Base-by-base conservation (phyloP, 2,329 filamentous ascomycete genomes). In the Clarireedia homoeocarpa region DNA sequence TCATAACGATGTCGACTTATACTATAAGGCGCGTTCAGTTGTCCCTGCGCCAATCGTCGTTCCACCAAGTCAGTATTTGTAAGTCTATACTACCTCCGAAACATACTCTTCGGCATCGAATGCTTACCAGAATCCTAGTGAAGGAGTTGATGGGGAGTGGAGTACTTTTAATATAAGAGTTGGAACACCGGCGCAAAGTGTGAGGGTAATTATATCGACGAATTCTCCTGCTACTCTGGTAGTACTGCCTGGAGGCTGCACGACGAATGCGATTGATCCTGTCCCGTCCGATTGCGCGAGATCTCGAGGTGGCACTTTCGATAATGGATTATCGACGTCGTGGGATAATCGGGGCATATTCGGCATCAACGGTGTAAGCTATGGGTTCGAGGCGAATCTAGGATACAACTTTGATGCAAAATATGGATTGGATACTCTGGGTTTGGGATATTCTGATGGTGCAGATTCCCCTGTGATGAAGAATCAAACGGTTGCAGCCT, bases 101-200 rank as follows among this genome's bases (percentile, higher is more conserved):
- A 10, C 27, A 30, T 30, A 30, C 10, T 30, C 27, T 30, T 30
- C 27, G 27, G 27, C 27, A 9, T 30, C 27, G 27, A 30, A 30
- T 30, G 27, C 27, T 30, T 2, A 30, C 27, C 27, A 30, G 27
- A 36, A 6, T 36, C 26, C 30, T 46, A 72, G 71, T 47, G 71
- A 73, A 20, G 72, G 72, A 27, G 71, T 68, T 59, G 85, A 88
- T 66, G 85, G 85, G 5, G 77, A 77, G 58, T 91, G 87, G 87
- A 88, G 84, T 15, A 81, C 84, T 6, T 83, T 88, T 61, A 74
- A 73, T 15, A 73, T 90, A 57, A 78, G 72, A 64, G 75, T 78
- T 20, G 82, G 82, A 42, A 73, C 69, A 5, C 78, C 80, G 10
- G 67, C 70, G 14, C 77, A 81, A 53, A 64, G 66, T 53, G 60